These are phyloP conservation scores for Nyctanthes arbortristis DNA, from an alignment of 257 asterid genomes.

Conservation along the genomic window DNA sequence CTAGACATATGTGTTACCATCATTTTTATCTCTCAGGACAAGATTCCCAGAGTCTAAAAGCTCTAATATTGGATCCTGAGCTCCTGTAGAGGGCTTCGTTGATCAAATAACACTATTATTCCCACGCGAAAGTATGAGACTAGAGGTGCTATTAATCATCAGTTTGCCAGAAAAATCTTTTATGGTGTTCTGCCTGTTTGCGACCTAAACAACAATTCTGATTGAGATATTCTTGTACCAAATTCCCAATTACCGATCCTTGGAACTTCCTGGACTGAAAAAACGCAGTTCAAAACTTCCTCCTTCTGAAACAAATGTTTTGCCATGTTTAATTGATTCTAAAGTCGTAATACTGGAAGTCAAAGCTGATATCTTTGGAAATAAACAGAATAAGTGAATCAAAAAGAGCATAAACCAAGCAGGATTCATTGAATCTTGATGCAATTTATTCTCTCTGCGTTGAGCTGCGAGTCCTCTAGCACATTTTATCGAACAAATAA, in stretches of 20 bases:
- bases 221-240: slow-evolving; percentile 2
- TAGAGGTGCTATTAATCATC: background rate
- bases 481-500: background rate
- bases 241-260: slow-evolving; percentile 2
- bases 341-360: background rate
- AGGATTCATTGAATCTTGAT: background rate
- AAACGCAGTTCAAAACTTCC: slow-evolving; percentile 14
- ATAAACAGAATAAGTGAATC: background rate
- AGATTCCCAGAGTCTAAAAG: slow-evolving; percentile 2
- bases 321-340: slow-evolving; percentile 12
- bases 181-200: background rate
- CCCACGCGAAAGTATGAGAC: background rate
- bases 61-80: background rate
- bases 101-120: background rate
- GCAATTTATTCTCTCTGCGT: background rate
- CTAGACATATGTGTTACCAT: background rate
- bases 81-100: background rate
- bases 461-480: background rate
- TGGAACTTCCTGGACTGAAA: slow-evolving; percentile 18
- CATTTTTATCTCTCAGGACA: background rate
- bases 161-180: background rate
- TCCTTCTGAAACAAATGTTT: slow-evolving; percentile 21
- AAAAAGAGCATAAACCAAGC: background rate
- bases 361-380: background rate
- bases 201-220: background rate